Percentiles rank a stretch among this genome's conserved stretches.
phyloP scores from a whole-genome alignment of 164 flowering plant genomes.

The Nymphaea thermarum region DNA sequence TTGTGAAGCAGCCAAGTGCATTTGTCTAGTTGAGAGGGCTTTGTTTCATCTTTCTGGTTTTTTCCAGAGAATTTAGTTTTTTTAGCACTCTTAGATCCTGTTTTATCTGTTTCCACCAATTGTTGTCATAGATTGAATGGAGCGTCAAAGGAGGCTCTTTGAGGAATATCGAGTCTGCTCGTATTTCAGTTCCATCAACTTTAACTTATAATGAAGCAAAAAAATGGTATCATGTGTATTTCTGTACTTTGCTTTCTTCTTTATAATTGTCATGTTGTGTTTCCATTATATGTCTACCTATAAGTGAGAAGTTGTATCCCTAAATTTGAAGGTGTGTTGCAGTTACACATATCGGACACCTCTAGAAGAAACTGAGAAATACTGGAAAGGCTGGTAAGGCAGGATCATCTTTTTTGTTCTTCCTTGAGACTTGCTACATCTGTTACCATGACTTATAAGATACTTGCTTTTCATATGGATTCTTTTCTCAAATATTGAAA shows the following conservation, averaged over 20 bases:
- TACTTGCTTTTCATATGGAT: too few species aligned
- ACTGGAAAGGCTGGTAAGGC: constrained; percentile 91
- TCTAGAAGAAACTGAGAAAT: constrained; percentile 76
- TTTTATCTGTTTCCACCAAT: neutral
- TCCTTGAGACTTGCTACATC: neutral
- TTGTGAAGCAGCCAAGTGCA: neutral
- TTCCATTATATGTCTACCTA: neutral
- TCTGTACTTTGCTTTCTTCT: neutral
- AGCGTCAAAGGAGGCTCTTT: constrained; percentile 86
- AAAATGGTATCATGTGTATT: constrained; percentile 41
- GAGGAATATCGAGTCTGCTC: constrained; percentile 89
- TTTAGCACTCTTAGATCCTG: neutral
- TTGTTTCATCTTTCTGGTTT: neutral
- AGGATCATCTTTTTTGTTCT: neutral
- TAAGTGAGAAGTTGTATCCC: constrained; percentile 1
- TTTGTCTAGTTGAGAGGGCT: neutral
- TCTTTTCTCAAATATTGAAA: too few species aligned
- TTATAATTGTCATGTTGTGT: neutral
- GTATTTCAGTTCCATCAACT: constrained; percentile 86
- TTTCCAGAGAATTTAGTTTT: neutral
- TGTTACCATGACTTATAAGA: too few species aligned
- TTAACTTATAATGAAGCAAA: constrained; percentile 66
- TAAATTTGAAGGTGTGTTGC: constrained; percentile 25
- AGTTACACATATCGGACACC: constrained; percentile 72
- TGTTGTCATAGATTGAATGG: constrained; percentile 66